A percentile compares a stretch with the other conserved stretches of the same genome.
Evolutionary conservation across 768 basidiomycete species (phyloP).

Genomic region (Russula brevipes): DNA sequence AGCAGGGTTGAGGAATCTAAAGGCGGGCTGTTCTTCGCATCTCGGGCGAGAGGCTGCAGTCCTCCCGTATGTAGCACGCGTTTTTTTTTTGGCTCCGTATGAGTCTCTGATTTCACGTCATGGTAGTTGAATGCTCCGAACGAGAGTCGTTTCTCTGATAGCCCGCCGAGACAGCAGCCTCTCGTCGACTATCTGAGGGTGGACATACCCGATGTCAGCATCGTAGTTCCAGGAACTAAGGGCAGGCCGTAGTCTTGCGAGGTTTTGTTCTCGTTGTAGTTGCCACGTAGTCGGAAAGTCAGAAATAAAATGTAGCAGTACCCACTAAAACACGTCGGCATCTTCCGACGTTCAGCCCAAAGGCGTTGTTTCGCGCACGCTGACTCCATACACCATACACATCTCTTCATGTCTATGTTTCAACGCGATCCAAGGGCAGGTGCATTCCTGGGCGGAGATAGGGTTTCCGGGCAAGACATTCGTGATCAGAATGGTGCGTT

Average conservation of each 20-base stretch:
- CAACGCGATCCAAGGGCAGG: constrained; percentile 90
- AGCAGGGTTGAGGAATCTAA: constrained; percentile 1
- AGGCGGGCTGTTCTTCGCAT: constrained; percentile 21
- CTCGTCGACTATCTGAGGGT: constrained; percentile 20
- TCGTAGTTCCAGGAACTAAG: constrained; percentile 6
- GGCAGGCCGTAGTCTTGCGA: background rate
- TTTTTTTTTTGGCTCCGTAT: no score
- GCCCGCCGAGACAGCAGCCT: background rate
- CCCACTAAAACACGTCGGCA: constrained; percentile 3
- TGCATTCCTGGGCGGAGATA: constrained; percentile 89
- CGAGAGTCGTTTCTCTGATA: background rate
- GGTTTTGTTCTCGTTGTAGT: background rate
- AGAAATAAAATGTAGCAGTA: background rate
- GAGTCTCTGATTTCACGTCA: background rate
- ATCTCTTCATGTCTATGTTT: constrained; percentile 49
- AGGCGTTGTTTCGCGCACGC: background rate
- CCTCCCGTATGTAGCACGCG: background rate
- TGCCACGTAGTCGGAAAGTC: background rate
- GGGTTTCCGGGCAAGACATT: constrained; percentile 92
- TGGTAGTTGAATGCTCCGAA: background rate
- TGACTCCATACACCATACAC: constrained; percentile 6
- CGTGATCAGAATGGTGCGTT: constrained; percentile 89
- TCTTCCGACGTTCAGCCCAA: constrained; percentile 3
- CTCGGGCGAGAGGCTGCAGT: constrained; percentile 5
- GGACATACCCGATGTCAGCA: constrained; percentile 21